Evolutionary conservation across 441 rosid species (phyloP).

Genomic region (Monsonia emarginata): DNA sequence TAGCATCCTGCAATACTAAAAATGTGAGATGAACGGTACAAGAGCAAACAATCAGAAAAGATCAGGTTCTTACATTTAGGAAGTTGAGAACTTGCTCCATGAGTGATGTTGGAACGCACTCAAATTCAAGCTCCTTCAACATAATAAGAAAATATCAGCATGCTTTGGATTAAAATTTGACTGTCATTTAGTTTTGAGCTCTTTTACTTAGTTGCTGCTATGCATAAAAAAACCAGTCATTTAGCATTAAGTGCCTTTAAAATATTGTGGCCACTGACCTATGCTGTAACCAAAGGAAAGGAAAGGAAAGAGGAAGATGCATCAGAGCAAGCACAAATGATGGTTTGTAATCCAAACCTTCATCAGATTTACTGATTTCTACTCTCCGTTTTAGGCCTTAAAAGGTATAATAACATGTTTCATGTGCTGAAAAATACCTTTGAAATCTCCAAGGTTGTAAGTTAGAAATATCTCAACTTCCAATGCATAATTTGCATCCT

Average conservation of each 20-base stretch:
- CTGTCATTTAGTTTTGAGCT: not conserved
- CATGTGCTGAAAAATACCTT: not conserved
- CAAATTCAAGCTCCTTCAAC: conserved; percentile 73
- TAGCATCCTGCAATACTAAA: conserved; percentile 53
- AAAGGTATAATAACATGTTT: not conserved
- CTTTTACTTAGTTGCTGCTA: not conserved
- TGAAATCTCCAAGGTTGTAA: not conserved
- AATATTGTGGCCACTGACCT: not conserved
- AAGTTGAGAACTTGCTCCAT: conserved; percentile 82
- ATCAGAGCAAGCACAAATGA: not conserved
- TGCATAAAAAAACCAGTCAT: not conserved
- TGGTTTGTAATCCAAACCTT: not conserved
- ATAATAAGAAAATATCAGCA: conserved; percentile 10
- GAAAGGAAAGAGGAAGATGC: not conserved
- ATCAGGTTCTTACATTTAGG: conserved; percentile 51
- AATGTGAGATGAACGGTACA: conserved; percentile 18
- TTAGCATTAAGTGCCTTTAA: not conserved
- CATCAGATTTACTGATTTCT: not conserved
- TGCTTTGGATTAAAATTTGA: not conserved
- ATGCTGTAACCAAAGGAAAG: not conserved
- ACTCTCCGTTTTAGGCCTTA: not conserved
- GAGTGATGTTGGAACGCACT: conserved; percentile 86
- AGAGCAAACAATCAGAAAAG: conserved; percentile 11
- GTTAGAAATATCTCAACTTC: not conserved
- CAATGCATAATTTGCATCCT: not conserved